Base-by-base conservation (phyloP, 805 yeast species). In the Torulaspora franciscae region DNA sequence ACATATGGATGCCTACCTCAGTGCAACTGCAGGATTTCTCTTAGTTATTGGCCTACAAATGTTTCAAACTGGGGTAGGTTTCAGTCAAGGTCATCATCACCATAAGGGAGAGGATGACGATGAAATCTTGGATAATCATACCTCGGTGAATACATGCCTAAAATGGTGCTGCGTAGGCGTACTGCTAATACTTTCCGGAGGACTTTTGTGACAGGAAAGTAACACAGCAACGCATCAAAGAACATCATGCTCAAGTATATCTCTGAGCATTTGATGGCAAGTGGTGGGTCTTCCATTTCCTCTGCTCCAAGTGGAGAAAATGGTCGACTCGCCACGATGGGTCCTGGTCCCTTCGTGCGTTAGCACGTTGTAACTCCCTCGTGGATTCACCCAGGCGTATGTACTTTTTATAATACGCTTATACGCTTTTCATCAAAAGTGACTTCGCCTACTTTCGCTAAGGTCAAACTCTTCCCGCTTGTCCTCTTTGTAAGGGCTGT, bases 11-110 rank as follows among this genome's bases (percentile, higher is more conserved):
- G 49, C 75, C 0, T 67, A 88, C 10, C 73, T 91, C 59, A 76
- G 85, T 3, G 59, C 83, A 3, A 89, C 97, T 0, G 75, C 91
- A 26, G 97, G 98, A 0, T 90, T 90, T 58, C 70, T 90, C 55
- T 71, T 83, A 0, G 83, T 83, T n/a, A 83, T 90, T 38, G 84
- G 89, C 0, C 66, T 88, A 35, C 90, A 89, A 54, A 85, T 90
- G 95, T 81, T 85, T 58, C 85, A 89, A 8, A 79, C 90, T 14
- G 86, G 95, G 0, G 76, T 87, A 25, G 75, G 81, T 0, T 87
- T 87, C 61, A 89, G 93, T 27, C 95, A 90, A 6, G 69, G 77
- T 23, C 83, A 83, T 41, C 66, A 62, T 35, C 68, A 65, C 39
- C 66, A 62, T 33, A 54, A 54, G 37, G 57, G 49, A 30, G 64